Conservation (phyloP, 225 moss, liverwort and hornwort genomes). For the Neckera pumila region DNA sequence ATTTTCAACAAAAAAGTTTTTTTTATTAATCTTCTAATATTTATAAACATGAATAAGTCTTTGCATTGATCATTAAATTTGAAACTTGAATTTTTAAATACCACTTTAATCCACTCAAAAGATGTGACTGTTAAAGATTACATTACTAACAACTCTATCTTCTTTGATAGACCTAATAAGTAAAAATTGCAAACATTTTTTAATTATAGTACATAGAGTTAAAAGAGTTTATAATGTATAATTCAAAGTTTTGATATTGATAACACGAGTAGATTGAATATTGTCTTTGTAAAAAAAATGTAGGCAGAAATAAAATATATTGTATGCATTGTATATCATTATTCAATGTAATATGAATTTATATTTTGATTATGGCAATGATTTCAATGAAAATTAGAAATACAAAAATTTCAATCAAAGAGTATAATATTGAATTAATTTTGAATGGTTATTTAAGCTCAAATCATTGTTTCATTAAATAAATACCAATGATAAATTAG, state of each 20-base stretch:
- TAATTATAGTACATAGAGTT: accelerated
- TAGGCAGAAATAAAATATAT: background rate
- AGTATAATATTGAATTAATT: background rate
- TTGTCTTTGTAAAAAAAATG: background rate
- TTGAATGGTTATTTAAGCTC: background rate
- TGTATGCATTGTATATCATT: background rate
- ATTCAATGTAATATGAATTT: background rate
- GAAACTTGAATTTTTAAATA: background rate
- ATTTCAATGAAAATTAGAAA: no score
- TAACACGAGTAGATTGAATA: background rate
- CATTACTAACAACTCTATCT: background rate
- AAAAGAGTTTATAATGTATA: background rate
- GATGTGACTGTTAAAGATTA: background rate
- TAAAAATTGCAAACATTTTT: accelerated
- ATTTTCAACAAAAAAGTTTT: no score
- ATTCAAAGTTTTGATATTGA: no score
- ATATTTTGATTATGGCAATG: accelerated
- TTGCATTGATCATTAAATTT: background rate
- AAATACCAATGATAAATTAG: no score
- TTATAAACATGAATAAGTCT: background rate
- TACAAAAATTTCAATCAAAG: no score
- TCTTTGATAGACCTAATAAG: background rate
- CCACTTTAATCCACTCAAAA: background rate
- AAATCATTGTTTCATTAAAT: background rate
- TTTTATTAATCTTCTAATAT: no score